Evolutionary conservation across 345 rosid genomes (phyloP), one percentile per base, ranked within the genome.

Genomic region (Boechera stricta): DNA sequence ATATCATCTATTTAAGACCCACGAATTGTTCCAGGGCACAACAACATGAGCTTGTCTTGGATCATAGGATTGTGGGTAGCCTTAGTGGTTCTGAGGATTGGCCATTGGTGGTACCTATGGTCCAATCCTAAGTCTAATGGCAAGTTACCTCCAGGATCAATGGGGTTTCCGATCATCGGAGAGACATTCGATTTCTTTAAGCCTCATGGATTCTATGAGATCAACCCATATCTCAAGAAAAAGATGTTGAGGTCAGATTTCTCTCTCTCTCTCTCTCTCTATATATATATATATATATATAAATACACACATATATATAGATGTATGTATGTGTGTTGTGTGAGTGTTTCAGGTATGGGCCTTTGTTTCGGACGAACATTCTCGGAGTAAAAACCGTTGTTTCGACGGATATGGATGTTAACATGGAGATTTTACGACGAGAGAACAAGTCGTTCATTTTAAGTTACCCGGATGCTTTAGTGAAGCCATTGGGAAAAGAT

Each of bases 351-450:
- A 86, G 88, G 60, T 79, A 84, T 56, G 87, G 88, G 1, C 71
- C 76, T 1, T 6, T 84, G 57, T 88, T 88, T 71, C 75, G 80
- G 51, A 86, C 86, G 1, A 77, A 36, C 36, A 12, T 86, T 42
- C 70, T 81, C 10, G 87, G 88, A 0, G 41, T 62, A 1, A 81
- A 61, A 13, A 56, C 84, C 9, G 55, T 86, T 6, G 61, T 84
- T 1, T 80, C 85, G 2, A 81, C 86, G 0, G 89, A 88, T 33
- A 71, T 71, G 10, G 86, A 81, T 9, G 72, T 83, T 12, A 84
- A 82, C n/a, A 51, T 74, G 24, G 72, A 55, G 24, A 82, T 85
- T 24, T 70, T 86, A 47, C 82, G 76, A n/a, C 83, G 83, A 64
- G 89, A 88, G 73, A 84, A 84, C 71, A 76, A 76, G 52, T 70